phyloP scores from a whole-genome alignment of 257 asterid genomes.

The Solanum okadae region DNA sequence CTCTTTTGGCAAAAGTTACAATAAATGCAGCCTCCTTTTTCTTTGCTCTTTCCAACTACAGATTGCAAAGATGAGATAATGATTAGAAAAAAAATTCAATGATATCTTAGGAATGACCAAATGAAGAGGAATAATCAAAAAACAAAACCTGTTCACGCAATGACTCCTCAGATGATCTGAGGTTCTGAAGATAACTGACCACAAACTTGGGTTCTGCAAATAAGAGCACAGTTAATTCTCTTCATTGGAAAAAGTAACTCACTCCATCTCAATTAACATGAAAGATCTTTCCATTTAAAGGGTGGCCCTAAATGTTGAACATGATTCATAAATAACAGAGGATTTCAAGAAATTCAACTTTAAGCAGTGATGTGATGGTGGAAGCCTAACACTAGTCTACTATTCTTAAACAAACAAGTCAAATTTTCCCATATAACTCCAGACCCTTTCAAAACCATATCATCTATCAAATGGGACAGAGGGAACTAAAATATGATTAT shows the following conservation, averaged over 20 bases:
- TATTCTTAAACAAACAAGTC: background rate
- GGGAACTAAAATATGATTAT: background rate
- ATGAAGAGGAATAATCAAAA: background rate
- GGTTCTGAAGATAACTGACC: constrained; percentile 60
- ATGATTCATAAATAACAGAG: background rate
- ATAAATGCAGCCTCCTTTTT: constrained; percentile 96
- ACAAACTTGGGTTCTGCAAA: constrained; percentile 54
- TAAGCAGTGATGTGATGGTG: background rate
- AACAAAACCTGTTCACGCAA: constrained; percentile 77
- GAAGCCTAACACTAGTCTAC: background rate
- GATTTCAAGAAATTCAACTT: background rate
- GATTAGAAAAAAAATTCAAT: background rate
- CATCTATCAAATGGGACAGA: background rate
- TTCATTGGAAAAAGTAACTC: background rate
- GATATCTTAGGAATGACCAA: background rate
- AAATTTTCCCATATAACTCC: background rate
- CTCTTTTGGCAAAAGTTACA: constrained; percentile 93
- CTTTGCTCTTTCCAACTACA: constrained; percentile 85
- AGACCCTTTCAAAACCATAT: background rate
- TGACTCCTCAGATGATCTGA: constrained; percentile 87
- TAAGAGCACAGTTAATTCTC: background rate
- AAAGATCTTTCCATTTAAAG: background rate
- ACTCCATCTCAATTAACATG: background rate
- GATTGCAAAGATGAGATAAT: constrained; percentile 11
- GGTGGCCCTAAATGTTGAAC: background rate